Conservation (phyloP, 1,284 basidiomycete genomes). For the Phenoliferia sp. region DNA sequence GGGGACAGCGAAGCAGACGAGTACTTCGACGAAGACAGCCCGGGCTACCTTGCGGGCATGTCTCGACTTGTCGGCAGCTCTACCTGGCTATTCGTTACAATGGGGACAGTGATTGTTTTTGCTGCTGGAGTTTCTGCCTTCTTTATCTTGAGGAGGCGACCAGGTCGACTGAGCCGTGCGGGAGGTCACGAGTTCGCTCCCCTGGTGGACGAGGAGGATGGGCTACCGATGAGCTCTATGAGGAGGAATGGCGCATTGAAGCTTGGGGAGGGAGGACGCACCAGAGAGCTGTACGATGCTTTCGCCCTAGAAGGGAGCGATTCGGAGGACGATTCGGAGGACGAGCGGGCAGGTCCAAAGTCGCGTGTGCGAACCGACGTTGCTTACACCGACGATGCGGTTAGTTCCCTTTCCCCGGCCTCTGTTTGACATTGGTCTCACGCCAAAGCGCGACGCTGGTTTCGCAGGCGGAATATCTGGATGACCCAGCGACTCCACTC, state of each 20-base stretch:
- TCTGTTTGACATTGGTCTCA: neutral
- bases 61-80: conserved; percentile 32
- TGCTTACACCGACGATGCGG: conserved; percentile 1
- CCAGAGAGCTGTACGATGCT: conserved; percentile 45
- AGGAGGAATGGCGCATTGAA: conserved; percentile 29
- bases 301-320: conserved; percentile 40
- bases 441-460: neutral
- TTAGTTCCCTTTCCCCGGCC: neutral
- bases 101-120: conserved; percentile 42
- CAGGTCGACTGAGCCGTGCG: conserved; percentile 18
- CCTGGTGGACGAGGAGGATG: conserved; percentile 39
- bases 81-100: conserved; percentile 44
- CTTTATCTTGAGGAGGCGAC: conserved; percentile 38
- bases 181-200: conserved; percentile 43
- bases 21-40: conserved; percentile 15
- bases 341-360: conserved; percentile 1
- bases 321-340: conserved; percentile 38
- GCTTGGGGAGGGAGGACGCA: conserved; percentile 29
- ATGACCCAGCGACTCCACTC: neutral
- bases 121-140: conserved; percentile 40
- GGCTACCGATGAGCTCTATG: conserved; percentile 36
- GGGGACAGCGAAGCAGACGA: conserved; percentile 12
- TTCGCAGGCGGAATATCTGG: neutral
- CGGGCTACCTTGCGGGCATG: conserved; percentile 31
- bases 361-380: neutral